A percentile compares a stretch with the other conserved stretches of the same genome.
Conservation (phyloP, 768 basidiomycete species). For the Phaeolepiota aurea region DNA sequence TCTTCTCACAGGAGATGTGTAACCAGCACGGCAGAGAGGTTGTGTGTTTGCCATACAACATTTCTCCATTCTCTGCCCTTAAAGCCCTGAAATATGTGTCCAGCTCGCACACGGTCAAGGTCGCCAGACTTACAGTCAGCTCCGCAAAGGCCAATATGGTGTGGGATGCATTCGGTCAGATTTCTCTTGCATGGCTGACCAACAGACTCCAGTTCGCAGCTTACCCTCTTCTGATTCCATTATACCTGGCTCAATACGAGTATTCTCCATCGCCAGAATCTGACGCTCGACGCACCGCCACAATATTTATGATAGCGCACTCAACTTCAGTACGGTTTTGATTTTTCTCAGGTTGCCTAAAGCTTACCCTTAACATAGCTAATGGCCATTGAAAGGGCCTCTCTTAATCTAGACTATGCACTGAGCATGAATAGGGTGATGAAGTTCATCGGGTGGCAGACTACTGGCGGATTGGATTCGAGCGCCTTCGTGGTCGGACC, state of each 20-base stretch:
- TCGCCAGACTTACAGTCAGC: slow-evolving; percentile 30
- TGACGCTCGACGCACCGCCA: slow-evolving; percentile 7
- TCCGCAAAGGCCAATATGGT: slow-evolving; percentile 40
- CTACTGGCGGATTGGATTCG: too few species aligned
- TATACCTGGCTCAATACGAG: slow-evolving; percentile 51
- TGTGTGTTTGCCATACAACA: slow-evolving; percentile 47
- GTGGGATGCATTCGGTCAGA: slow-evolving; percentile 10
- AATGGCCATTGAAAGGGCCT: background rate
- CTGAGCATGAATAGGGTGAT: background rate
- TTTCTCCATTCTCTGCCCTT: slow-evolving; percentile 44
- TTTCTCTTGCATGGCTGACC: slow-evolving; percentile 1
- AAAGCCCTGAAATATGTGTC: slow-evolving; percentile 26
- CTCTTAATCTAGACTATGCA: background rate
- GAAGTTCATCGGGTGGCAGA: too few species aligned
- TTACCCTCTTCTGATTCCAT: slow-evolving; percentile 56
- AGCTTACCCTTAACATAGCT: background rate
- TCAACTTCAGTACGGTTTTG: slow-evolving; percentile 7
- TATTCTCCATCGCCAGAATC: slow-evolving; percentile 3
- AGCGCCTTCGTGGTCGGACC: too few species aligned
- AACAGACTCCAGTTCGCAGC: slow-evolving; percentile 37
- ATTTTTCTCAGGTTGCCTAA: background rate
- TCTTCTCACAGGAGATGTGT: slow-evolving; percentile 39
- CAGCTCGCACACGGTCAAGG: slow-evolving; percentile 24
- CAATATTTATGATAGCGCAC: slow-evolving; percentile 24
- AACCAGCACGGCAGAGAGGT: slow-evolving; percentile 41